These are phyloP conservation scores for Trametes gibbosa DNA, from an alignment of 768 basidiomycete species.

Conservation along the genomic window DNA sequence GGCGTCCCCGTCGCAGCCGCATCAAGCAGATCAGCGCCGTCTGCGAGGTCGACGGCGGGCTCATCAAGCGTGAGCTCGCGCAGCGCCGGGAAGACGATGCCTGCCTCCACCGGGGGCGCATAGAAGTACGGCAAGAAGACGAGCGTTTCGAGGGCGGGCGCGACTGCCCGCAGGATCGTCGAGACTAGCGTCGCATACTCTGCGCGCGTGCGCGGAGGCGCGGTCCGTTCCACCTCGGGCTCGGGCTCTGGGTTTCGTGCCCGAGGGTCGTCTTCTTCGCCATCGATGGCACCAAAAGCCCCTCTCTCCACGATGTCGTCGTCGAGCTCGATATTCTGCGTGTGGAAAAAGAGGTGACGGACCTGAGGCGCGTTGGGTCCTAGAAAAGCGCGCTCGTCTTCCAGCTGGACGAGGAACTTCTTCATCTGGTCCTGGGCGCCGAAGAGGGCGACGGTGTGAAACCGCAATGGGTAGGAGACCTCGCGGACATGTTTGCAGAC, in stretches of 20 bases:
- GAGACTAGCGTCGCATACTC: not conserved
- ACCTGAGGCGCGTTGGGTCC: not conserved
- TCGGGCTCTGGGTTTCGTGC: not conserved
- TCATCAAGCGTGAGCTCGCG: not conserved
- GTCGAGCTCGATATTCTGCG: not conserved
- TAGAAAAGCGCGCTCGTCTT: not conserved
- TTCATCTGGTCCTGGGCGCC: not conserved
- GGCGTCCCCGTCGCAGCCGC: no score
- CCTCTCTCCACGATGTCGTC: not conserved
- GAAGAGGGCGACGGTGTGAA: not conserved
- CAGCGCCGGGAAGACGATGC: not conserved
- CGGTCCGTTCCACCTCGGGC: not conserved
- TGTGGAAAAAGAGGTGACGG: not conserved
- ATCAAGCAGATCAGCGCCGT: no score
- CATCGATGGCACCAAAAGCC: not conserved
- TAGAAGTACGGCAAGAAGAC: not conserved
- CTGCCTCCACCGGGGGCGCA: not conserved
- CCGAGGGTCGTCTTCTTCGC: not conserved
- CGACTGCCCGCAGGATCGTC: not conserved
- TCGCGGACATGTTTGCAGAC: not conserved
- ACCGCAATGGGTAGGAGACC: not conserved
- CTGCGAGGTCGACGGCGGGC: not conserved
- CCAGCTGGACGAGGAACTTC: not conserved
- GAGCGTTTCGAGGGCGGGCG: not conserved
- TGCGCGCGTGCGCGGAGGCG: not conserved